Percentiles rank a stretch among this genome's conserved stretches.
Conservation (phyloP, 2,329 filamentous ascomycete genomes). For the Bipolaris cookei region DNA sequence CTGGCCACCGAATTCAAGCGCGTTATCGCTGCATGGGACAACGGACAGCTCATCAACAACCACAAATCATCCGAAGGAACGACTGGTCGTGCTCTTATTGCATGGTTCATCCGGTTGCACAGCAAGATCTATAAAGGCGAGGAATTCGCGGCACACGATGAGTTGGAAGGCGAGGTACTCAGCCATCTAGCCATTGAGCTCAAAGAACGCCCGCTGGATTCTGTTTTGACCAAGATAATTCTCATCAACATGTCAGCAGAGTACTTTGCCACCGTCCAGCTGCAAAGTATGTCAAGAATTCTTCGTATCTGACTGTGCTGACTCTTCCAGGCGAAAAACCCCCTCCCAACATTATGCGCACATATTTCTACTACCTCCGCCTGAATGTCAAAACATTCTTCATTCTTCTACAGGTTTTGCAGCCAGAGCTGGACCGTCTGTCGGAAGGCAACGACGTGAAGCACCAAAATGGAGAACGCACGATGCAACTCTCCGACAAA, state of each 20-base stretch:
- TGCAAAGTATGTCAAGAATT: constrained; percentile 57
- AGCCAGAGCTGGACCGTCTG: constrained; percentile 70
- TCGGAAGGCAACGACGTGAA: constrained; percentile 56
- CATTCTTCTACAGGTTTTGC: constrained; percentile 71
- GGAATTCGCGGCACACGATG: constrained; percentile 74
- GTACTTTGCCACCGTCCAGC: constrained; percentile 68
- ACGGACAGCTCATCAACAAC: constrained; percentile 58
- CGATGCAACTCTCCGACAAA: constrained; percentile 54
- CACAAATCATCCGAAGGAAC: constrained; percentile 51
- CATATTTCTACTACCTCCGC: constrained; percentile 69
- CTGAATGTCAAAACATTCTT: constrained; percentile 81
- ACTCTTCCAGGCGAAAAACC: constrained; percentile 31
- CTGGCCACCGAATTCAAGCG: constrained; percentile 80
- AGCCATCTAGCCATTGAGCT: constrained; percentile 76
- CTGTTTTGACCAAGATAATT: constrained; percentile 76
- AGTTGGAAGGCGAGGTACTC: constrained; percentile 85
- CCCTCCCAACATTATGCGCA: constrained; percentile 47
- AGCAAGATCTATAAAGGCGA: constrained; percentile 81
- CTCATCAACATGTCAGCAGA: constrained; percentile 88
- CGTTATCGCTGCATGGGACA: constrained; percentile 63
- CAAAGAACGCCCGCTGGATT: constrained; percentile 69
- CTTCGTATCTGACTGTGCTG: constrained; percentile 11
- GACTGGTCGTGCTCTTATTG: constrained; percentile 69
- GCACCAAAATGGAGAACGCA: constrained; percentile 44
- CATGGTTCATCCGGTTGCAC: constrained; percentile 87